Conservation (phyloP, 441 rosid genomes). For the Euphorbia schlechtendalii region DNA sequence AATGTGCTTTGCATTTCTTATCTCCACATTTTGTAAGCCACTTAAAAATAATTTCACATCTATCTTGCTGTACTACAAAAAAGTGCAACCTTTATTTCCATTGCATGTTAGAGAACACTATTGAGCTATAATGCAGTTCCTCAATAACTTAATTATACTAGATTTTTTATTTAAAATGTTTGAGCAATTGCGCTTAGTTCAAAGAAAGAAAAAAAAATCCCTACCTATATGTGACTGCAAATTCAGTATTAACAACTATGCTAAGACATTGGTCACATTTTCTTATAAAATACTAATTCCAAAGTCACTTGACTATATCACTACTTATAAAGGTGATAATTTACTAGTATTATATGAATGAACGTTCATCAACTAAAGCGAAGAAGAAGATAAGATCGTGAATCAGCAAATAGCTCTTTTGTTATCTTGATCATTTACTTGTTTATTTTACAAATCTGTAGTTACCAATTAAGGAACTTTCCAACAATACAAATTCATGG, state of each 20-base stretch:
- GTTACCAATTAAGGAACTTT: too few species aligned
- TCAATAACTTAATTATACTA: background rate
- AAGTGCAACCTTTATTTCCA: too few species aligned
- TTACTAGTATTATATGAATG: background rate
- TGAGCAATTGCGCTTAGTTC: too few species aligned
- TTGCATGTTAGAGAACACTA: background rate
- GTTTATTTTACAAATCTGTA: background rate
- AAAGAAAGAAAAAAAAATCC: too few species aligned
- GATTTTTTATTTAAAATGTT: too few species aligned
- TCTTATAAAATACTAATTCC: background rate
- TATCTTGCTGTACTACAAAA: slow-evolving; percentile 32
- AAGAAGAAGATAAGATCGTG: background rate
- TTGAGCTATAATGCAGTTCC: background rate
- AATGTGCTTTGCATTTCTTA: slow-evolving; percentile 33
- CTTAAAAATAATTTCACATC: slow-evolving; percentile 29
- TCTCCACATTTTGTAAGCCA: slow-evolving; percentile 34
- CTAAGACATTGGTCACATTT: background rate
- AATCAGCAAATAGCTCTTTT: background rate
- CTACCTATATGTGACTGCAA: too few species aligned
- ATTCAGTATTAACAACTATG: too few species aligned
- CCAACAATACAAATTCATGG: background rate
- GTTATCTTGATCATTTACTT: background rate
- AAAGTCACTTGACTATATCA: background rate
- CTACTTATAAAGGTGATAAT: background rate
- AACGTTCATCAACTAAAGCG: background rate